Base-by-base conservation (phyloP, 305 asterid genomes). In the Euphrasia arctica region DNA sequence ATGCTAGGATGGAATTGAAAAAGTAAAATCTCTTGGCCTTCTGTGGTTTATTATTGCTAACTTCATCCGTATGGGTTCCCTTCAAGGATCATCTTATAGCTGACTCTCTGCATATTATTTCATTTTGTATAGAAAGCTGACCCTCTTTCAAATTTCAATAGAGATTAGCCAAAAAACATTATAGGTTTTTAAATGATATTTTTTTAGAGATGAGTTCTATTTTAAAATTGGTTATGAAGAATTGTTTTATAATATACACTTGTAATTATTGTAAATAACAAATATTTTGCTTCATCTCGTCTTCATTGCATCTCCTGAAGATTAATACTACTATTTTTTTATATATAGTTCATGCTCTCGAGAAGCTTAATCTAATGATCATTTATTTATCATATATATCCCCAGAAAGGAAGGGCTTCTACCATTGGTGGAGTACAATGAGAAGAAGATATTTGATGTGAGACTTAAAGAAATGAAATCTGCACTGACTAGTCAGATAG, bases 381-480 rank as follows among this genome's bases (percentile, higher is more conserved):
- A 64, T 58, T 57, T 5, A 4, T 29, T 59, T 42, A 13, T 70
- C 31, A 59, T 41, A 4, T 48, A 7, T 13, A 25, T 82, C 41
- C 65, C 66, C 95, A 93, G 97, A 49, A 90, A 87, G 75, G 98
- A 83, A 75, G 97, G 92, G 64, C 95, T 93, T 62, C 62, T 78
- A 41, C 80, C 79, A 22, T 64, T 93, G 85, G 97, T 82, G 52
- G 97, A 90, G 77, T 90, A 93, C 81, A 82, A 78, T 64, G 92
- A 90, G 67, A 93, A 93, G 85, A 93, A 88, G 74, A 77, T 88
- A 60, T 90, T 93, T 75, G 96, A 90, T 77, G 95, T 82, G 77
- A 93, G 72, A 77, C 79, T 85, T 61, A 93, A 93, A 86, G 98
- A 90, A 75, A 88, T 90, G 95, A 93, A 90, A 73, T 68, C 94